Percentiles rank a stretch among this genome's conserved stretches.
Evolutionary conservation across 2,329 filamentous ascomycete genomes (phyloP).

Genomic region (Paecilomyces sp.): DNA sequence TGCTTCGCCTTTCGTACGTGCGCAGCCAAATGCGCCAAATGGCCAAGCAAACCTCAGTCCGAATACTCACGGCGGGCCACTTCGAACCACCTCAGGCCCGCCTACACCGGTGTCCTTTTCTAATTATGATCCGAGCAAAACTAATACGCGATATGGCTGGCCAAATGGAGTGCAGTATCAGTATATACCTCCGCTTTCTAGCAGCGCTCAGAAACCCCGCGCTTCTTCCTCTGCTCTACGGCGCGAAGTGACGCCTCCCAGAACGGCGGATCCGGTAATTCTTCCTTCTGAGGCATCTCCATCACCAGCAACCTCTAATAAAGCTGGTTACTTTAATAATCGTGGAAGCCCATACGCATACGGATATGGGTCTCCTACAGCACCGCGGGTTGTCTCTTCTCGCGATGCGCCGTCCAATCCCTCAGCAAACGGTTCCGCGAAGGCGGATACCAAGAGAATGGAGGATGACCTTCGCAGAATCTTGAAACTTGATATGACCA

Average conservation of each 20-base stretch:
- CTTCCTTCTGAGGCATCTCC: conserved; percentile 8
- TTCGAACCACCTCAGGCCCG: conserved; percentile 28
- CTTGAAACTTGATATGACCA: conserved; percentile 34
- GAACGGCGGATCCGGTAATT: conserved; percentile 11
- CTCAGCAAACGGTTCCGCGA: conserved; percentile 15
- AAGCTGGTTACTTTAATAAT: conserved; percentile 12
- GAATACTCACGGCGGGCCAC: conserved; percentile 21
- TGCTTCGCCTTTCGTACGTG: conserved; percentile 18
- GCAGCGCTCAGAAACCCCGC: conserved; percentile 13
- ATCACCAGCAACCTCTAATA: conserved; percentile 13
- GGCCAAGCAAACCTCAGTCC: conserved; percentile 10
- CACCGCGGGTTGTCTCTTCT: conserved; percentile 15
- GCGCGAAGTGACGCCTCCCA: conserved; percentile 18
- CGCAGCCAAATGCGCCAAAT: conserved; percentile 11
- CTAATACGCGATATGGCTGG: conserved; percentile 1
- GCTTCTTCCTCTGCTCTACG: conserved; percentile 24
- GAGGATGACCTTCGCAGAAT: conserved; percentile 43
- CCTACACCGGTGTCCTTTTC: conserved; percentile 15
- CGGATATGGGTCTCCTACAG: conserved; percentile 15
- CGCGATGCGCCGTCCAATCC: conserved; percentile 13
- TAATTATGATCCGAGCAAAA: conserved; percentile 10
- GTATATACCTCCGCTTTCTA: conserved; percentile 14
- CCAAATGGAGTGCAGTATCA: conserved; percentile 14
- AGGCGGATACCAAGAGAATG: conserved; percentile 36
- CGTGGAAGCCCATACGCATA: conserved; percentile 10